Evolutionary conservation across 2,329 filamentous ascomycete genomes (phyloP).

Genomic region (Botrytis sinoallii): DNA sequence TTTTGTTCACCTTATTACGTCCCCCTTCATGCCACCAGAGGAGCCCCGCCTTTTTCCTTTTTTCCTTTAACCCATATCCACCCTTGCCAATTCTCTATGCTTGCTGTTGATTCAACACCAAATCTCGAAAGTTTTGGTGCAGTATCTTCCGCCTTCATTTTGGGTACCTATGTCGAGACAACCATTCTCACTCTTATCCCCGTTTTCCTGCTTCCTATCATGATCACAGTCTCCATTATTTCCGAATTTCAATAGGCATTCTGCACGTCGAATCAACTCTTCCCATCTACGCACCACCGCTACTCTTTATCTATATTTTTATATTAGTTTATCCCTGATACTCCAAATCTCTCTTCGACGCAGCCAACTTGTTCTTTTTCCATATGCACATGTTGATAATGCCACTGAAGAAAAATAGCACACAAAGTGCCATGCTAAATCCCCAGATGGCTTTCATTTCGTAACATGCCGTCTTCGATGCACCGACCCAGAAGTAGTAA

Average conservation of each 20-base stretch:
- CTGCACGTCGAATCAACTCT: neutral
- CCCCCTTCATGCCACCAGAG: neutral
- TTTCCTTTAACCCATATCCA: neutral
- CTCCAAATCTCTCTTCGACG: slow-evolving; percentile 27
- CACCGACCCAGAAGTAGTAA: slow-evolving; percentile 50
- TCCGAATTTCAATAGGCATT: neutral
- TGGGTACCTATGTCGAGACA: neutral
- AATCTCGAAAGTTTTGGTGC: neutral
- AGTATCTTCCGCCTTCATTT: neutral
- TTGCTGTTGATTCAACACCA: neutral
- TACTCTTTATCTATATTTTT: neutral
- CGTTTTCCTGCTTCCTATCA: neutral
- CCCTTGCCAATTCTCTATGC: neutral
- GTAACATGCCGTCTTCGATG: slow-evolving; percentile 64
- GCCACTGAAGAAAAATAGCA: slow-evolving; percentile 64
- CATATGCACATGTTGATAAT: slow-evolving; percentile 59
- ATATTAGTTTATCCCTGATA: neutral
- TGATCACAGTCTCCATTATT: neutral
- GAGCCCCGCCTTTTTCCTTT: neutral
- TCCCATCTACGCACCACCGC: neutral
- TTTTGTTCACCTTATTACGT: neutral
- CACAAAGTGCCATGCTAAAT: slow-evolving; percentile 72
- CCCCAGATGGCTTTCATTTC: slow-evolving; percentile 89
- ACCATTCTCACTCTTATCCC: neutral
- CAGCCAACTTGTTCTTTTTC: slow-evolving; percentile 35